Base-by-base conservation (phyloP, 225 moss, liverwort and hornwort species). In the Bryoerythrophyllum caledonicum region DNA sequence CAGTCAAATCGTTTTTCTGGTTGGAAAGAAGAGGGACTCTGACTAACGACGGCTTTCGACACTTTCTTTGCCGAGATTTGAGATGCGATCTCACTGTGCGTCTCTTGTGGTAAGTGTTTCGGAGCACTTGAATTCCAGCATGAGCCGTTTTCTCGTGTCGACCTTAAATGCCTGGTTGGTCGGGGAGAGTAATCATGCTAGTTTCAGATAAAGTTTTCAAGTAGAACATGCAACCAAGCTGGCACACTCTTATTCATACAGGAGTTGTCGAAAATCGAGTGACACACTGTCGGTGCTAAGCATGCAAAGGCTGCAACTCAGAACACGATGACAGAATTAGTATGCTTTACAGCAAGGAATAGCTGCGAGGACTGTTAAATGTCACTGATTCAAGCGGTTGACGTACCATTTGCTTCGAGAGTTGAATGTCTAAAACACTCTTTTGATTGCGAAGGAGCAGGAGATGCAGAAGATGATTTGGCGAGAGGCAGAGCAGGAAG, bases 31-130 rank as follows among this genome's bases (percentile, higher is more conserved):
- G 41, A 37, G 81, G 70, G 76, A 71, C 40, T 38, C 5, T 49
- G 48, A 30, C 32, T 1, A 60, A 72, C 55, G 76, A 54, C 55
- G 78, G 73, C 7, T 54, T 12, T 13, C 60, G 60, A 19, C 58
- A 64, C 26, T 67, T 75, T 55, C 74, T 63, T 60, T 74, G 70
- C 76, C 64, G 69, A 82, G 65, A 55, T 73, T 60, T 58, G 73
- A 60, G 72, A 63, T 26, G 59, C 56, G 63, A 77, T 69, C 61
- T 60, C 77, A n/a, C 25, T 65, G 27, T 67, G 71, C 54, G n/a
- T 76, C 73, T 66, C 80, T 53, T 63, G 68, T 67, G 87, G 89
- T 87, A 82, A 69, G 84, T 72, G 15, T 53, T 71, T 80, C 54
- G 23, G 63, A 16, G 23, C 28, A 44, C n/a, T 64, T 38, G 46